Evolutionary conservation across 2,329 filamentous ascomycete species (phyloP), one percentile per base, ranked within the genome.

Genomic region (Xylariaceae sp.): DNA sequence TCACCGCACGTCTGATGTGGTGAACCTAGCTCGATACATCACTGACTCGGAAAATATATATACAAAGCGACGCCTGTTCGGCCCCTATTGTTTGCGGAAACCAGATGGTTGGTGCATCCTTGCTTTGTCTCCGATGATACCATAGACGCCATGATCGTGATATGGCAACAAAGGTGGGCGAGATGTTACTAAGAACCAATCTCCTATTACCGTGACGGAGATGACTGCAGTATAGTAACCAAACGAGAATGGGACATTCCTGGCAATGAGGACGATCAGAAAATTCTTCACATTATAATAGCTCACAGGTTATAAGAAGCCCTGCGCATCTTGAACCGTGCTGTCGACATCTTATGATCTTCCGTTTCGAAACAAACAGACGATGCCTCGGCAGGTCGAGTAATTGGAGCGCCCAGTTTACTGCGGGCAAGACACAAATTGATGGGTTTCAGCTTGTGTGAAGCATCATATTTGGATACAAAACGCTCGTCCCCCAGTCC

Each of bases 41-140:
- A 34, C 59, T 48, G 57, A 62, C 58, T 50, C 51, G 58, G 47
- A 41, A 42, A 47, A 36, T 32, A 42, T 10, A 37, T 51, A 44
- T 29, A 63, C 59, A 64, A 64, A 66, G 59, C 54, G 22, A 26
- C 50, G 40, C 34, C 51, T 40, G 21, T 49, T 22, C 30, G n/a
- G 41, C 54, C 37, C 42, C 41, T 55, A 63, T 67, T 67, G 64
- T 66, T 65, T 65, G 39, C 64, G 65, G 64, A 65, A 47, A 19
- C 21, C 21, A 16, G 22, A 48, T 30, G 34, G 40, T 43, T 51
- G 30, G 44, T 54, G 46, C 39, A 49, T 56, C 48, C 29, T 48
- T 39, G 36, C 63, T 67, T 66, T 66, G 61, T 67, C 39, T 19
- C 21, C 15, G 39, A 46, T 12, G 54, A 58, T 50, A 49, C 53